A percentile compares a stretch with the other conserved stretches of the same genome.
Evolutionary conservation across 2,329 filamentous ascomycete species (phyloP).

Genomic region (Fusarium tanahbumbuense): DNA sequence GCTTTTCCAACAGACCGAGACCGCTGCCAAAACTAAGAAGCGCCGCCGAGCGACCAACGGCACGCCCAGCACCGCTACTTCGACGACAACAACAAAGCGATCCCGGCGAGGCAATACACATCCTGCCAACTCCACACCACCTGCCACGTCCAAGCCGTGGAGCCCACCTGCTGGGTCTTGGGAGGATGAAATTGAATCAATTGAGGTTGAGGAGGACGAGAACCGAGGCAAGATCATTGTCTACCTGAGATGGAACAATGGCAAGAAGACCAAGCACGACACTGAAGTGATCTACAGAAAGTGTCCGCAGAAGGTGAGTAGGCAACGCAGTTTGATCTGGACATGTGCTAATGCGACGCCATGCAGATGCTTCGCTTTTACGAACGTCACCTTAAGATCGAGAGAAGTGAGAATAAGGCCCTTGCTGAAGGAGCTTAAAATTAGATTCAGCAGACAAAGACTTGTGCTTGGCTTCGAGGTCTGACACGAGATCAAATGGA

Average conservation of each 20-base stretch:
- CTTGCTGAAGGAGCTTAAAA: constrained; percentile 29
- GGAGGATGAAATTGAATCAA: constrained; percentile 77
- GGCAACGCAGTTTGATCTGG: too few relatives aligned
- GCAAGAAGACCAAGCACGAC: constrained; percentile 78
- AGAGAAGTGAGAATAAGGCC: constrained; percentile 53
- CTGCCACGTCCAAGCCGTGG: constrained; percentile 64
- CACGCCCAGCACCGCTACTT: constrained; percentile 47
- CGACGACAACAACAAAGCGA: constrained; percentile 55
- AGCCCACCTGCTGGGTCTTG: constrained; percentile 78
- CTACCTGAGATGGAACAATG: constrained; percentile 79
- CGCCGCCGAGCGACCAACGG: constrained; percentile 61
- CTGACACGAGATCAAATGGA: neutral
- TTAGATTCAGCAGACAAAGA: constrained; percentile 1
- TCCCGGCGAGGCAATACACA: constrained; percentile 62
- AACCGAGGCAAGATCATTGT: constrained; percentile 70
- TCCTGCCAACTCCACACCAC: constrained; percentile 61
- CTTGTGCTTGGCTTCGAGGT: neutral
- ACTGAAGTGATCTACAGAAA: constrained; percentile 76
- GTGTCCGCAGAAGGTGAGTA: constrained; percentile 78
- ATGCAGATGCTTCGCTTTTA: constrained; percentile 69
- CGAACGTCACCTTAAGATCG: constrained; percentile 67
- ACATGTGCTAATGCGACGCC: constrained; percentile 10
- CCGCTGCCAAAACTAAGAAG: constrained; percentile 67
- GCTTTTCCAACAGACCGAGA: constrained; percentile 63
- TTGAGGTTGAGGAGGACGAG: constrained; percentile 79